These are phyloP conservation scores for Sicyos baderoa DNA, from an alignment of 306 rosid species.

Conservation along the genomic window DNA sequence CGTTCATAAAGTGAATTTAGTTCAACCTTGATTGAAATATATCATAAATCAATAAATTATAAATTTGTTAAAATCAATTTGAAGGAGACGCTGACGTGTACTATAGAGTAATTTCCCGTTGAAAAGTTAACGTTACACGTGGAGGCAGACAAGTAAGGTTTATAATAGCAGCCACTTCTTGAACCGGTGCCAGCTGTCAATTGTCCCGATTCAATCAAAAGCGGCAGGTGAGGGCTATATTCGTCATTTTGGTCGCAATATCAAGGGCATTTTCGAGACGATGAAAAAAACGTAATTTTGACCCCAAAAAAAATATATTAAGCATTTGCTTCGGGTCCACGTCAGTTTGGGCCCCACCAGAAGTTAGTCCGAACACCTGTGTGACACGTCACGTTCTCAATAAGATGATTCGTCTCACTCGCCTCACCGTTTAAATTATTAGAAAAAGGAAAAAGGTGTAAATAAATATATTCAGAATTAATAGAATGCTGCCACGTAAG, in stretches of 20 bases:
- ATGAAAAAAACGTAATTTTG: not conserved
- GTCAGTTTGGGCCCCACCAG: conserved; percentile 24
- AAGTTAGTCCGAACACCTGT: conserved; percentile 20
- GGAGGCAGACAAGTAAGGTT: not conserved
- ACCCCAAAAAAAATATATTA: not conserved
- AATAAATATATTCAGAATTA: conserved; percentile 4
- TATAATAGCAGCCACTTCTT: conserved; percentile 5
- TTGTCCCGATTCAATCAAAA: conserved; percentile 13
- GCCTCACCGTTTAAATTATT: conserved; percentile 17
- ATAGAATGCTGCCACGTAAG: conserved; percentile 36
- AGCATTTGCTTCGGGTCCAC: conserved; percentile 25
- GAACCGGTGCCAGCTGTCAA: conserved; percentile 2
- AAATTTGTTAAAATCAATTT: not conserved
- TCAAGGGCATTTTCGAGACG: not conserved
- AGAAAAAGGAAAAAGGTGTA: not conserved
- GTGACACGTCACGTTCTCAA: conserved; percentile 43
- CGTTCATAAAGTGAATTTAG: too few species aligned
- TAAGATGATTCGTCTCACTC: conserved; percentile 14
- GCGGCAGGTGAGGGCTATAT: conserved; percentile 5
- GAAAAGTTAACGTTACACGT: not conserved
- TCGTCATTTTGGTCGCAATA: not conserved
- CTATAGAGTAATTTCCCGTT: not conserved
- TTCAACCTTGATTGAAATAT: too few species aligned
- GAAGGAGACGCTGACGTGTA: conserved; percentile 1
- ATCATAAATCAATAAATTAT: too few species aligned